Conservation (phyloP, 148 eudicot species). For the Rhododendron simsii region DNA sequence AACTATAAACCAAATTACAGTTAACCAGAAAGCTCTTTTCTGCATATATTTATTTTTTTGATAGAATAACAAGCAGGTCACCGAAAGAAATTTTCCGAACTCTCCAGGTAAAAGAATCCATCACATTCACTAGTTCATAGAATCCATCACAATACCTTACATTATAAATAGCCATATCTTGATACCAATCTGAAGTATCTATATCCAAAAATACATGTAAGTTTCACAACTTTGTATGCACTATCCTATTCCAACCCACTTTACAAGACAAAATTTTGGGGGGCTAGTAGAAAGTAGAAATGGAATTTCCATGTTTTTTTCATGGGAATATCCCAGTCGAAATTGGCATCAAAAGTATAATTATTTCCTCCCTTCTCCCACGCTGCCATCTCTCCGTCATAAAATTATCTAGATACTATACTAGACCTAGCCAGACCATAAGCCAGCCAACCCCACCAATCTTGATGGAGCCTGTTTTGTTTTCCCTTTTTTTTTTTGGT, state of each 20-base stretch:
- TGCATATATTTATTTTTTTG: neutral
- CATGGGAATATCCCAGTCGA: neutral
- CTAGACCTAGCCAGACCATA: neutral
- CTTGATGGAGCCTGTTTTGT: neutral
- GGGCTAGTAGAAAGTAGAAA: neutral
- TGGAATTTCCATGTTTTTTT: neutral
- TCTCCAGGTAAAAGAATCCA: neutral
- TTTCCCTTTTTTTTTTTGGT: neutral
- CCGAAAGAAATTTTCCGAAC: neutral
- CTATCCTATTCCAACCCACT: constrained; percentile 1
- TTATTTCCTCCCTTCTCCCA: neutral
- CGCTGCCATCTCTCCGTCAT: too few relatives aligned
- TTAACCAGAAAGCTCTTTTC: neutral
- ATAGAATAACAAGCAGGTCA: neutral
- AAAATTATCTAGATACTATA: neutral
- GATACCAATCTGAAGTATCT: neutral
- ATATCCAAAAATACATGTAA: neutral
- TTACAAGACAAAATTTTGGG: neutral
- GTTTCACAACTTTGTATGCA: neutral
- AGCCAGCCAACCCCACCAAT: neutral
- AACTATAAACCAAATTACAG: neutral
- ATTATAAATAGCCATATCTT: neutral
- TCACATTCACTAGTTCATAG: neutral
- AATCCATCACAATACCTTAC: neutral
- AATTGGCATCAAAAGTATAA: neutral